A percentile compares a stretch with the other conserved stretches of the same genome.
Evolutionary conservation across 1,284 basidiomycete genomes (phyloP).

Genomic region (Cystobasidiaceae sp.): DNA sequence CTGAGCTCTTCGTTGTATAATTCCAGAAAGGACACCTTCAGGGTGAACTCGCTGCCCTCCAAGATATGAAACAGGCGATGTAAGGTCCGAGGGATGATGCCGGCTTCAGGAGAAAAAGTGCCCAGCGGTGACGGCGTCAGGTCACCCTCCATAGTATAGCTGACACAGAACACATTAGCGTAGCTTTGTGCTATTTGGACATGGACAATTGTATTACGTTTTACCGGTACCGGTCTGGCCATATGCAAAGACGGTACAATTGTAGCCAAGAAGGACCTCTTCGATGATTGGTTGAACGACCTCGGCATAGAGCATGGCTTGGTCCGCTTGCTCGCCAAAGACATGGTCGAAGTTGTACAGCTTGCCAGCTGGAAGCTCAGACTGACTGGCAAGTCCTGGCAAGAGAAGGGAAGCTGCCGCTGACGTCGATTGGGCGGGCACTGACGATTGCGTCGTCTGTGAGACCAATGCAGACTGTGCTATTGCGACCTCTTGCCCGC

Average conservation of each 20-base stretch:
- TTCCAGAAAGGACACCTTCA: slow-evolving; percentile 91
- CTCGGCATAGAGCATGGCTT: slow-evolving; percentile 87
- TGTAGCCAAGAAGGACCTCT: slow-evolving; percentile 90
- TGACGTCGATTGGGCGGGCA: slow-evolving; percentile 53
- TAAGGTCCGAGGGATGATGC: slow-evolving; percentile 94
- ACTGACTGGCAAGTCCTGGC: slow-evolving; percentile 30
- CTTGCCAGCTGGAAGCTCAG: slow-evolving; percentile 52
- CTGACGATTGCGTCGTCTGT: slow-evolving; percentile 51
- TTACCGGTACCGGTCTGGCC: slow-evolving; percentile 99
- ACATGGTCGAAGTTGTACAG: slow-evolving; percentile 90
- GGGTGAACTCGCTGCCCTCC: slow-evolving; percentile 79
- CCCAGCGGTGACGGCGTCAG: slow-evolving; percentile 67
- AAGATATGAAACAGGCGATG: slow-evolving; percentile 88
- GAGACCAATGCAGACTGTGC: slow-evolving; percentile 48
- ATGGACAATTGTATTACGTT: slow-evolving; percentile 65
- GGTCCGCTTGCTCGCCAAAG: slow-evolving; percentile 95
- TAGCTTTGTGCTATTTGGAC: no score
- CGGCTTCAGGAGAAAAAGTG: slow-evolving; percentile 81
- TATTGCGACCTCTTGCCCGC: slow-evolving; percentile 68
- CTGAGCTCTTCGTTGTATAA: slow-evolving; percentile 99
- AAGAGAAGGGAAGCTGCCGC: slow-evolving; percentile 56
- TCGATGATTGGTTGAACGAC: slow-evolving; percentile 89
- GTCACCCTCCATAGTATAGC: slow-evolving; percentile 93
- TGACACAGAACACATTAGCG: no score
- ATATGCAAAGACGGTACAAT: slow-evolving; percentile 97